These are phyloP conservation scores for Tetrahymena thermophila DNA, from an alignment of 73 alveolate species.

Conservation along the genomic window DNA sequence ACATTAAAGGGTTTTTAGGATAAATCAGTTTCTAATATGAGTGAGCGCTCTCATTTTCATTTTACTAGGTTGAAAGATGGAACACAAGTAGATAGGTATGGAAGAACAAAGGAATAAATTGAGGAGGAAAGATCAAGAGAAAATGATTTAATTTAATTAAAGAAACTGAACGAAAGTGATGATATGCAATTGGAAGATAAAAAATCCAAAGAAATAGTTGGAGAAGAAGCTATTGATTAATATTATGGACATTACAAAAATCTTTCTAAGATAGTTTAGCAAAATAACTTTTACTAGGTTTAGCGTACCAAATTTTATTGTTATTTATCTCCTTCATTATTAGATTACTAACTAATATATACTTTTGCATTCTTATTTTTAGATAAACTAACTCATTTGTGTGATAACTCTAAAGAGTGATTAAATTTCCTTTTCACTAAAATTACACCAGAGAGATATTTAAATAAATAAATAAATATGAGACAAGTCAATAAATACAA, in stretches of 20 bases:
- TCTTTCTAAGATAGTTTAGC: neutral
- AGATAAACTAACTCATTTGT: neutral
- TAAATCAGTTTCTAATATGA: neutral
- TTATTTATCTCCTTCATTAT: neutral
- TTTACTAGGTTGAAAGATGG: neutral
- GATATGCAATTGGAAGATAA: neutral
- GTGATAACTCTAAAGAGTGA: neutral
- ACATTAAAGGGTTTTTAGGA: neutral
- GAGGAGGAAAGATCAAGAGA: neutral
- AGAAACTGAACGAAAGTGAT: neutral
- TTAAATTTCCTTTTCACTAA: too few relatives aligned
- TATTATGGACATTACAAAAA: neutral
- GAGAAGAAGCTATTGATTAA: neutral
- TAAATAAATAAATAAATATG: neutral
- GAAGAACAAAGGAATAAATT: neutral
- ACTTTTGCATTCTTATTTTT: neutral
- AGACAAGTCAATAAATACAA: neutral
- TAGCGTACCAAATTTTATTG: neutral
- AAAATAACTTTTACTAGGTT: neutral
- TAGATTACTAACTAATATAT: too few relatives aligned
- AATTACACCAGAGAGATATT: neutral
- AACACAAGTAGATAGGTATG: neutral
- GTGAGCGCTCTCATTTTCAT: neutral
- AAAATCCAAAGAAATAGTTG: neutral
- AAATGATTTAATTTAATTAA: neutral